phyloP scores from a whole-genome alignment of 2,329 filamentous ascomycete genomes.

The Monosporascus sp. region DNA sequence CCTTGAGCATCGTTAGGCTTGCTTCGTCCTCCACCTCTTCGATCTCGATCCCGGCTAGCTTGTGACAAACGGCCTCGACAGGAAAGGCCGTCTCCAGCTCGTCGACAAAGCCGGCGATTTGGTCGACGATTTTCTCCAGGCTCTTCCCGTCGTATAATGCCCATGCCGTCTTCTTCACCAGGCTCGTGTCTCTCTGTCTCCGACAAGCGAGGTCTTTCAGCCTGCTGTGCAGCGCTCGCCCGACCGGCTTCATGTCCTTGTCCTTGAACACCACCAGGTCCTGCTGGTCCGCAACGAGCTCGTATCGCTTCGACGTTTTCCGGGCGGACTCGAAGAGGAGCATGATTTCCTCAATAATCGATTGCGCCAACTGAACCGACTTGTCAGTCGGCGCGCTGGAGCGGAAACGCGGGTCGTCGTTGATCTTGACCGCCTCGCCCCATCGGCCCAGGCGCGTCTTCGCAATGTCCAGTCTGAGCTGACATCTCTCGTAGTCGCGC shows the following conservation, averaged over 20 bases:
- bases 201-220: not conserved
- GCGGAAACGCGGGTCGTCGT: constrained; percentile 20
- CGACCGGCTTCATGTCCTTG: constrained; percentile 6
- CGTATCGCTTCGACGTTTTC: constrained; percentile 20
- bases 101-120: constrained; percentile 17
- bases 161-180: constrained; percentile 16
- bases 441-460: constrained; percentile 28
- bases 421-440: constrained; percentile 27
- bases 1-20: constrained; percentile 10
- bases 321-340: constrained; percentile 15
- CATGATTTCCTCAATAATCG: constrained; percentile 19
- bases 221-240: constrained; percentile 4
- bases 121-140: constrained; percentile 15
- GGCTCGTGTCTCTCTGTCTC: constrained; percentile 11
- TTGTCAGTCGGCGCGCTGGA: constrained; percentile 6
- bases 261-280: constrained; percentile 6
- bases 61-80: constrained; percentile 7
- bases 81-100: constrained; percentile 21
- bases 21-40: constrained; percentile 16
- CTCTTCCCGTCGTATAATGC: constrained; percentile 18
- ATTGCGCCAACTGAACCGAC: constrained; percentile 6
- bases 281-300: constrained; percentile 1
- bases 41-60: constrained; percentile 15
- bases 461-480: constrained; percentile 28
- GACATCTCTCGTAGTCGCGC: constrained; percentile 26